Conservation (phyloP, 495 filamentous ascomycete species). For the Trichoderma gamsii region DNA sequence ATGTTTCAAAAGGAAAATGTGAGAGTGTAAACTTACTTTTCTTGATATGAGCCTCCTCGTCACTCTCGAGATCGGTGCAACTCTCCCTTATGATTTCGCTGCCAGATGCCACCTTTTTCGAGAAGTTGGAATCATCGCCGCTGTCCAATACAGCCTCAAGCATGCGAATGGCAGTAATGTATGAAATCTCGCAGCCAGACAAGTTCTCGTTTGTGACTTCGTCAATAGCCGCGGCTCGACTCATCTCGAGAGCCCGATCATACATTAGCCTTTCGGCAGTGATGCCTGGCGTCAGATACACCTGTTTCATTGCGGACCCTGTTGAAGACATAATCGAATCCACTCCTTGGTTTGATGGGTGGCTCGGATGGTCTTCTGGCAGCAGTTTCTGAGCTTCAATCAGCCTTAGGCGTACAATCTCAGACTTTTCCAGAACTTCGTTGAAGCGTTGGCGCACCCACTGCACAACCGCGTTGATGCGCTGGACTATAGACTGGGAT, state of each 20-base stretch:
- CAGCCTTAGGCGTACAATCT: slow-evolving; percentile 80
- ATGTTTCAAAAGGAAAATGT: neutral
- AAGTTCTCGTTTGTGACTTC: slow-evolving; percentile 91
- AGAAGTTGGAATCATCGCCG: slow-evolving; percentile 57
- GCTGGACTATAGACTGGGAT: slow-evolving; percentile 52
- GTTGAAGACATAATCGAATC: slow-evolving; percentile 42
- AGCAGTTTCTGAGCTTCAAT: slow-evolving; percentile 79
- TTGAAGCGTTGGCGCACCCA: slow-evolving; percentile 94
- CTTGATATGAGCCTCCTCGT: slow-evolving; percentile 21
- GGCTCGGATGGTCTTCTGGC: slow-evolving; percentile 76
- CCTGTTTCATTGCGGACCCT: slow-evolving; percentile 48
- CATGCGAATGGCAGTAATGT: slow-evolving; percentile 86
- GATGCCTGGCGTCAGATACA: slow-evolving; percentile 60
- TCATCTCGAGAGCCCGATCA: slow-evolving; percentile 95
- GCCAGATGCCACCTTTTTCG: slow-evolving; percentile 20
- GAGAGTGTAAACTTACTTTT: slow-evolving; percentile 14
- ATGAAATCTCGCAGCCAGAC: slow-evolving; percentile 82
- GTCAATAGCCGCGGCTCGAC: slow-evolving; percentile 84
- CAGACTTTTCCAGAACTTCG: slow-evolving; percentile 90
- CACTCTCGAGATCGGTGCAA: slow-evolving; percentile 26
- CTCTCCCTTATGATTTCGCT: slow-evolving; percentile 28
- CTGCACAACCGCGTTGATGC: slow-evolving; percentile 89
- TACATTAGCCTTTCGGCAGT: slow-evolving; percentile 98
- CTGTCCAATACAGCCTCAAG: slow-evolving; percentile 87
- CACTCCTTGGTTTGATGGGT: slow-evolving; percentile 64